Evolutionary conservation across 2,329 filamentous ascomycete genomes (phyloP).

Genomic region (Pezicula neosporulosa): DNA sequence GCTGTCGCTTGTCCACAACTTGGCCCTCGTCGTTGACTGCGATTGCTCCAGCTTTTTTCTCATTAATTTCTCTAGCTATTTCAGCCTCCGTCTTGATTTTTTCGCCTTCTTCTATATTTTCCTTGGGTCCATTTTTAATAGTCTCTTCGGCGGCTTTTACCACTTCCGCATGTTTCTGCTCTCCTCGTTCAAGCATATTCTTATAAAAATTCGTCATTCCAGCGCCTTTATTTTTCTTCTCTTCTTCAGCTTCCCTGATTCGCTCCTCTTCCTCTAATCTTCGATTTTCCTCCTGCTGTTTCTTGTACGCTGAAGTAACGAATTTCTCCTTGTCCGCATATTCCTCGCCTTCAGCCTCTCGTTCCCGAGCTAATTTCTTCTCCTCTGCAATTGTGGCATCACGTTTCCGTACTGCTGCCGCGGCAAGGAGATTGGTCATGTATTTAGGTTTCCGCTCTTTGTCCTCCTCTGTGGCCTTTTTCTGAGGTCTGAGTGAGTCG

Average conservation of each 20-base stretch:
- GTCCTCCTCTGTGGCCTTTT: conserved; percentile 50
- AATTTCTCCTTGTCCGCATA: conserved; percentile 83
- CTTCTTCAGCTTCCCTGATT: conserved; percentile 59
- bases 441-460: conserved; percentile 69
- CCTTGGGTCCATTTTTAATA: conserved; percentile 39
- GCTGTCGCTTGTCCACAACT: conserved; percentile 79
- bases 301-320: conserved; percentile 79
- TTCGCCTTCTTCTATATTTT: conserved; percentile 34
- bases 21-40: conserved; percentile 79
- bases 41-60: conserved; percentile 54
- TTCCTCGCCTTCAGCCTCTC: conserved; percentile 76
- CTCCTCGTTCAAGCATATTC: conserved; percentile 67
- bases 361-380: conserved; percentile 73
- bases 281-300: conserved; percentile 73
- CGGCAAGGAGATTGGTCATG: conserved; percentile 69
- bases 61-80: conserved; percentile 63
- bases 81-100: conserved; percentile 56
- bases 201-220: conserved; percentile 80
- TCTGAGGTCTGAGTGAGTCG: conserved; percentile 68
- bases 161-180: conserved; percentile 65
- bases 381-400: conserved; percentile 77
- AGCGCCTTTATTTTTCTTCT: conserved; percentile 59
- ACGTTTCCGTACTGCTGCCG: conserved; percentile 73
- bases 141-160: conserved; percentile 62
- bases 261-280: conserved; percentile 70